phyloP scores from a whole-genome alignment of 2,329 filamentous ascomycete species.

The Arthrobotrys musiformis region DNA sequence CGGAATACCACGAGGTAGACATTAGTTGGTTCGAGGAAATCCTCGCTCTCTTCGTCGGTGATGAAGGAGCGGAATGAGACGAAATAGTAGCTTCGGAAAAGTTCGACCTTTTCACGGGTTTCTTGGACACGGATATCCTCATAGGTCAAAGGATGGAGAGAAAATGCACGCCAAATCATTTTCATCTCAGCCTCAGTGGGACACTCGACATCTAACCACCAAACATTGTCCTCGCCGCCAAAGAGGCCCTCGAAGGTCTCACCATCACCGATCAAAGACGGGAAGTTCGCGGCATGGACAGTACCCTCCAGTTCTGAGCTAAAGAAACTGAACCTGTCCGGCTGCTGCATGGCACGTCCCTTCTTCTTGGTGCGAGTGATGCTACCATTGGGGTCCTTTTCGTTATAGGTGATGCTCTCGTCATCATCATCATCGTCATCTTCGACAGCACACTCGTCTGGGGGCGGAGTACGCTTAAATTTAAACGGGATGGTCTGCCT shows the following conservation, averaged over 20 bases:
- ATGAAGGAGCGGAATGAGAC: slow-evolving; percentile 99
- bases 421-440: slow-evolving; percentile 53
- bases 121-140: slow-evolving; percentile 99
- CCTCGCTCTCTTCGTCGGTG: slow-evolving; percentile 86
- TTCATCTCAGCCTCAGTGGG: slow-evolving; percentile 97
- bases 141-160: slow-evolving; percentile 92
- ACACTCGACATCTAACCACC: slow-evolving; percentile 93
- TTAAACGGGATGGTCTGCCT: slow-evolving; percentile 53
- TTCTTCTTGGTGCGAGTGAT: slow-evolving; percentile 13
- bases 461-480: slow-evolving; percentile 40
- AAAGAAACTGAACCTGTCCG: slow-evolving; percentile 92
- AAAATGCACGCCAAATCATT: slow-evolving; percentile 88
- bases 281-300: slow-evolving; percentile 85
- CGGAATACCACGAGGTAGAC: slow-evolving; percentile 98
- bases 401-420: slow-evolving; percentile 37
- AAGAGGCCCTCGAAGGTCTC: slow-evolving; percentile 92
- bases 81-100: slow-evolving; percentile 98
- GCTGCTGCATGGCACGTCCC: slow-evolving; percentile 62
- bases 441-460: slow-evolving; percentile 46
- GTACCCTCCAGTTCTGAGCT: slow-evolving; percentile 94
- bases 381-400: slow-evolving; percentile 29
- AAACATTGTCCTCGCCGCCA: slow-evolving; percentile 71
- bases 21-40: slow-evolving; percentile 94
- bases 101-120: slow-evolving; percentile 95
- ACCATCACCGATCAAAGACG: slow-evolving; percentile 76